Percentiles rank a stretch among this genome's conserved stretches.
Evolutionary conservation across 441 rosid species (phyloP).

Genomic region (Aquilaria agallochum): DNA sequence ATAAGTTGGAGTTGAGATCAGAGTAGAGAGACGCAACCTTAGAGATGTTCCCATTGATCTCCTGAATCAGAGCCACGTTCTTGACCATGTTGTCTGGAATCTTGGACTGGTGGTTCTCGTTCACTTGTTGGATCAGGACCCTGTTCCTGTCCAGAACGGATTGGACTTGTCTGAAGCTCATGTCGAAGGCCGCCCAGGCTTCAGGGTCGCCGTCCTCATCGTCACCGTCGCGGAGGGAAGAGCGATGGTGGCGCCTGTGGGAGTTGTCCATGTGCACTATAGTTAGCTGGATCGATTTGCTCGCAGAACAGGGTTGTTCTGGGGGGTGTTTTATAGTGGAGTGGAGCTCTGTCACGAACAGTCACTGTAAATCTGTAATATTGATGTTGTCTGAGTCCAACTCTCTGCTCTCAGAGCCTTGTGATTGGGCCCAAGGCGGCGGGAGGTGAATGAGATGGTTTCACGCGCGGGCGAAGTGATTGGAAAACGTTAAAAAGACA

Average conservation of each 20-base stretch:
- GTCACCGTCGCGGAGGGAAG: conserved; percentile 9
- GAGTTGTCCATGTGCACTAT: conserved; percentile 22
- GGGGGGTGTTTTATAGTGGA: too few relatives aligned
- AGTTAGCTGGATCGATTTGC: too few relatives aligned
- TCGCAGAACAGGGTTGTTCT: too few relatives aligned
- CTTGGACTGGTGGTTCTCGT: conserved; percentile 87
- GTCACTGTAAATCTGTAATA: too few relatives aligned
- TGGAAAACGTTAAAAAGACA: too few relatives aligned
- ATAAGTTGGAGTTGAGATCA: conserved; percentile 53
- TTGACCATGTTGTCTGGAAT: conserved; percentile 78
- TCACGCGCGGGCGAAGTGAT: too few relatives aligned
- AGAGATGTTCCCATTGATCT: conserved; percentile 77
- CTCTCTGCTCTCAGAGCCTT: too few relatives aligned
- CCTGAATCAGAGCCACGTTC: conserved; percentile 83
- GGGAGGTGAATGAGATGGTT: too few relatives aligned
- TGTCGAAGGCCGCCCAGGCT: conserved; percentile 54
- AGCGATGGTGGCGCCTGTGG: conserved; percentile 15
- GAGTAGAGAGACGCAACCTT: conserved; percentile 82
- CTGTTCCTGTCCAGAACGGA: conserved; percentile 83
- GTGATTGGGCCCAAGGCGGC: too few relatives aligned
- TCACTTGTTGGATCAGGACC: conserved; percentile 71
- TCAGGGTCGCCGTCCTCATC: conserved; percentile 45
- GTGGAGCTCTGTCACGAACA: too few relatives aligned
- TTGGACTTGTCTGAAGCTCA: conserved; percentile 63
- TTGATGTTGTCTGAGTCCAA: too few relatives aligned